Evolutionary conservation across 2,329 filamentous ascomycete genomes (phyloP), one percentile per base, ranked within the genome.

Genomic region (Dactylellina parvicollis): DNA sequence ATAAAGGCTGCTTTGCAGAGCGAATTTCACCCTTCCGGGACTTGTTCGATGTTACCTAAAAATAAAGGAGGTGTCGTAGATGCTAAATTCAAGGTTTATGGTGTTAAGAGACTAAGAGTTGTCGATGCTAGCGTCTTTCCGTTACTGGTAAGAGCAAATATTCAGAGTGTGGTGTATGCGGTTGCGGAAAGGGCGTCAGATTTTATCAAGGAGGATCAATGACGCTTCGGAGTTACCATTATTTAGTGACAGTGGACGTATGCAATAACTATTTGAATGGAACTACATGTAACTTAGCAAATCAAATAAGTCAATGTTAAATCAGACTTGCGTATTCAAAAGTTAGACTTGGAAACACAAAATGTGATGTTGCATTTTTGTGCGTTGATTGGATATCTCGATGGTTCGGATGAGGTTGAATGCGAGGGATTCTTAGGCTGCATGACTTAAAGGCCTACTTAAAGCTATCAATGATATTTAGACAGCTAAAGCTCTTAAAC

Each of bases 111-210:
- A n/a, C 76, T 83, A 26, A 79, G 81, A 12, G 78, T 83, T 4
- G 79, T 81, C 0, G 82, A 83, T 75, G 80, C 81, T 9, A 82
- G 79, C 8, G 78, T 82, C 5, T 78, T 82, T 18, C 80, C 78
- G 4, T 71, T 79, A 28, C 77, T 82, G 28, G 76, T 77, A 3
- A 78, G 78, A 2, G 79, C 79, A 1, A 79, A 81, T 60, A 64
- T 80, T 12, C 78, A 79, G 50, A 75, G 78, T 22, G 78, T 78
- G 47, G 70, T 77, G 20, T 78, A 78, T 56, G 78, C 76, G 9
- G 64, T 79, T 47, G 77, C 77, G 20, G 80, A 82, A 69, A 88
- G 85, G 80, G 81, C 10, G 66, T 83, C 83, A 18, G 83, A 85
- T 77, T 77, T 83, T 59, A 84, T 85, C 36, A 71, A 71, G 34